Evolutionary conservation across 2,329 filamentous ascomycete genomes (phyloP).

Genomic region (Leptoxyphium fumago): DNA sequence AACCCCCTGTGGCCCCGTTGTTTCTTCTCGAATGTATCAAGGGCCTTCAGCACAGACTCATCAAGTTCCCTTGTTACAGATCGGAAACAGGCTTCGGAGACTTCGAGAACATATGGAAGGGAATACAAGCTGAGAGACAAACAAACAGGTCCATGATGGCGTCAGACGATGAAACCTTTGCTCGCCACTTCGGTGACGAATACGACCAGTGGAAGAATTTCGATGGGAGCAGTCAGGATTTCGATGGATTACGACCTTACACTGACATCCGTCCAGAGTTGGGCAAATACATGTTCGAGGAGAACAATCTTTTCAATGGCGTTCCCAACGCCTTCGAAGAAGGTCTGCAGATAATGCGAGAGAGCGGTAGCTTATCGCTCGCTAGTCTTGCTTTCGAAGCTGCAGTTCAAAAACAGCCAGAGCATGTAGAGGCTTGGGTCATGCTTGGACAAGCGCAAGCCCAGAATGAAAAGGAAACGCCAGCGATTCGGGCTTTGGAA

Average conservation of each 20-base stretch:
- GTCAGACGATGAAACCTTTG: conserved; percentile 48
- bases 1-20: conserved; percentile 7
- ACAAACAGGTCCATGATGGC: conserved; percentile 51
- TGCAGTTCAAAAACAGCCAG: conserved; percentile 75
- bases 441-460: conserved; percentile 84
- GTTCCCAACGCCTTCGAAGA: conserved; percentile 79
- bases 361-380: conserved; percentile 85
- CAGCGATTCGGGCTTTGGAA: conserved; percentile 85
- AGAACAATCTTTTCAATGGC: conserved; percentile 77
- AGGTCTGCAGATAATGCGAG: conserved; percentile 80
- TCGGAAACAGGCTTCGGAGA: conserved; percentile 67
- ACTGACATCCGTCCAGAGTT: conserved; percentile 53
- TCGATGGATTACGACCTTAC: conserved; percentile 23
- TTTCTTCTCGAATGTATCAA: too few species aligned
- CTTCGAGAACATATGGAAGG: conserved; percentile 81
- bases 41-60: too few species aligned
- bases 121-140: conserved; percentile 63
- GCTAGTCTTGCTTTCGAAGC: conserved; percentile 92
- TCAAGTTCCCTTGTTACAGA: conserved; percentile 2
- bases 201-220: conserved; percentile 69
- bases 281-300: conserved; percentile 87
- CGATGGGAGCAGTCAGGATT: conserved; percentile 54
- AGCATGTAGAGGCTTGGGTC: conserved; percentile 87
- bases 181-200: conserved; percentile 55
- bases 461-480: conserved; percentile 96